Evolutionary conservation across 2,329 filamentous ascomycete genomes (phyloP).

Genomic region (Chalaropsis thielavioides): DNA sequence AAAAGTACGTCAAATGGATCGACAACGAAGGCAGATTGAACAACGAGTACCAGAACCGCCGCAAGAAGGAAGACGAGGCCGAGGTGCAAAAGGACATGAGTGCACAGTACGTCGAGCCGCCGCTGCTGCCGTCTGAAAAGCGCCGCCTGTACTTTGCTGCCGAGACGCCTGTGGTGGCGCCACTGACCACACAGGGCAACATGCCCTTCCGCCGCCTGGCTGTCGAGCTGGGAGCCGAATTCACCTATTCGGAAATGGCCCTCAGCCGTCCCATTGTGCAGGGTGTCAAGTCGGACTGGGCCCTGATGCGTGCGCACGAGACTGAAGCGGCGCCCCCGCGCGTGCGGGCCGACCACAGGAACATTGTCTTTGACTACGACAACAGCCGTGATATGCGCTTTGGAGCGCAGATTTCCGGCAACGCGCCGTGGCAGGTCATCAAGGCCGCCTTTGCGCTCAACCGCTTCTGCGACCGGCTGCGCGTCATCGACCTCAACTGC

Average conservation of each 20-base stretch:
- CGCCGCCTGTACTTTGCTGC: constrained; percentile 82
- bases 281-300: constrained; percentile 86
- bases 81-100: constrained; percentile 52
- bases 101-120: constrained; percentile 71
- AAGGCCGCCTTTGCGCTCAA: constrained; percentile 77
- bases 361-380: constrained; percentile 59
- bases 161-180: constrained; percentile 86
- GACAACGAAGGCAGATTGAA: constrained; percentile 42
- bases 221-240: constrained; percentile 72
- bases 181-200: constrained; percentile 92
- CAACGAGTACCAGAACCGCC: constrained; percentile 29
- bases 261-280: constrained; percentile 81
- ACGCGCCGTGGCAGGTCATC: constrained; percentile 78
- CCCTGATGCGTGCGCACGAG: constrained; percentile 81
- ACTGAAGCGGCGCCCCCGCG: constrained; percentile 62
- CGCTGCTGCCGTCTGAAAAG: constrained; percentile 85
- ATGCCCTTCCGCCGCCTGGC: constrained; percentile 86
- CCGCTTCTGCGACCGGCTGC: constrained; percentile 62
- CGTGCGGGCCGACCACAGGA: constrained; percentile 36
- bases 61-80: constrained; percentile 29
- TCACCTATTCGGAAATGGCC: constrained; percentile 98
- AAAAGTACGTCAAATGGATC: constrained; percentile 64
- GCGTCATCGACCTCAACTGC: constrained; percentile 89
- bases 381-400: constrained; percentile 74
- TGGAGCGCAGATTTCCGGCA: constrained; percentile 82